These are phyloP conservation scores for Clathrus columnatus DNA, from an alignment of 768 basidiomycete genomes.

Conservation along the genomic window DNA sequence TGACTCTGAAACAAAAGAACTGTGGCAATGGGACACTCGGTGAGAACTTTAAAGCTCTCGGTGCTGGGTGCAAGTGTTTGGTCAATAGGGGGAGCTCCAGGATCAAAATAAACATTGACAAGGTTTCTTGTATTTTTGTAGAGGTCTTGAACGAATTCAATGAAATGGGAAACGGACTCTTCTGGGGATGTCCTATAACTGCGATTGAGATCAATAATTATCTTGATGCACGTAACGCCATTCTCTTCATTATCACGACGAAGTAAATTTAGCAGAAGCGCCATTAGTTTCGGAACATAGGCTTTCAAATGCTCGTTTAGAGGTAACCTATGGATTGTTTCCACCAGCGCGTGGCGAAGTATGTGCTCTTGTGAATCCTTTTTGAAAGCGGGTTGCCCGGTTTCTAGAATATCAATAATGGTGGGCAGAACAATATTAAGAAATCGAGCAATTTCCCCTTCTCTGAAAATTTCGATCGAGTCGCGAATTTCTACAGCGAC, in stretches of 20 bases:
- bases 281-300: conserved; percentile 58
- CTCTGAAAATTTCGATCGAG: conserved; percentile 70
- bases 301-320: conserved; percentile 68
- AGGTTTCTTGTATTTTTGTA: conserved; percentile 66
- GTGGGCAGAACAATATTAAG: conserved; percentile 67
- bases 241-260: conserved; percentile 95
- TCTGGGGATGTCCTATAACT: conserved; percentile 65
- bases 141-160: conserved; percentile 69
- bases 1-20: conserved; percentile 85
- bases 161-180: conserved; percentile 68
- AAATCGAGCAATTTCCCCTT: conserved; percentile 61
- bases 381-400: conserved; percentile 55
- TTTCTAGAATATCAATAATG: conserved; percentile 61
- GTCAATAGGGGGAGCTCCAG: conserved; percentile 49
- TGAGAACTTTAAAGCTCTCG: conserved; percentile 87
- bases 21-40: conserved; percentile 89
- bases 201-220: conserved; percentile 80
- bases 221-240: conserved; percentile 83
- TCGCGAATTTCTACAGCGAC: conserved; percentile 76
- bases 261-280: conserved; percentile 75
- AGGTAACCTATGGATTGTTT: conserved; percentile 84
- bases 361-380: conserved; percentile 66
- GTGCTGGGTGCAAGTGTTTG: conserved; percentile 59
- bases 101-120: conserved; percentile 66
- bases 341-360: conserved; percentile 80